These are phyloP conservation scores for Trichoderma citrinoviride DNA, from an alignment of 2,329 filamentous ascomycete genomes.

Conservation along the genomic window DNA sequence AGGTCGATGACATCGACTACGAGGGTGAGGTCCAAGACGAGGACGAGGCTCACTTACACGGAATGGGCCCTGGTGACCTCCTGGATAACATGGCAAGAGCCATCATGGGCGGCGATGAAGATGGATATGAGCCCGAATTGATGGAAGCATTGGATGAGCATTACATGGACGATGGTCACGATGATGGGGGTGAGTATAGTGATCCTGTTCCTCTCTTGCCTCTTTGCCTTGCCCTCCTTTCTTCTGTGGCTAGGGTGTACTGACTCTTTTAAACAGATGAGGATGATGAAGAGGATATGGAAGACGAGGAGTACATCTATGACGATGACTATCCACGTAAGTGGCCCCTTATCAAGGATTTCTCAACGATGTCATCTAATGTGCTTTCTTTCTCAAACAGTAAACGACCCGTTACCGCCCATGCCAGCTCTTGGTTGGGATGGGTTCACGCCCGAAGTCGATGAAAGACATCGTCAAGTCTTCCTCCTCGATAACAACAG, in stretches of 20 bases:
- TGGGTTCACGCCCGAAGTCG: conserved; percentile 50
- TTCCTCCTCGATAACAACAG: conserved; percentile 52
- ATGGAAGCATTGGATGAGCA: conserved; percentile 51
- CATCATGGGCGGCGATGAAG: conserved; percentile 52
- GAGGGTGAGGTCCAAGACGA: conserved; percentile 56
- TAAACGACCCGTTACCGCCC: conserved; percentile 32
- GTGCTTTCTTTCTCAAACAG: background rate
- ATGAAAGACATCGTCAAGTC: conserved; percentile 48
- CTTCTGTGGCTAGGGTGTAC: background rate
- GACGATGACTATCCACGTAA: conserved; percentile 58
- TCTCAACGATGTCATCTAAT: background rate
- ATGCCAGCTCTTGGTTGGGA: conserved; percentile 58
- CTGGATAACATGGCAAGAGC: conserved; percentile 57
- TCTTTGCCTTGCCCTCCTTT: conserved; percentile 10
- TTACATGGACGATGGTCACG: conserved; percentile 54
- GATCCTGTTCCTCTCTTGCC: background rate
- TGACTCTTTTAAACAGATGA: conserved; percentile 36
- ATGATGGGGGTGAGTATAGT: conserved; percentile 53
- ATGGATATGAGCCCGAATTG: conserved; percentile 52
- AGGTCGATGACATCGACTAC: conserved; percentile 53
- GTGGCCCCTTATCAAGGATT: conserved; percentile 29
- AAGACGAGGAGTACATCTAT: conserved; percentile 64
- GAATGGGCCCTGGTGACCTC: conserved; percentile 45
- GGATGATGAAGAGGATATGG: conserved; percentile 66
- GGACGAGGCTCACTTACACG: conserved; percentile 49